Conservation (phyloP, 23 red algal species). For the Gracilaria caudata region DNA sequence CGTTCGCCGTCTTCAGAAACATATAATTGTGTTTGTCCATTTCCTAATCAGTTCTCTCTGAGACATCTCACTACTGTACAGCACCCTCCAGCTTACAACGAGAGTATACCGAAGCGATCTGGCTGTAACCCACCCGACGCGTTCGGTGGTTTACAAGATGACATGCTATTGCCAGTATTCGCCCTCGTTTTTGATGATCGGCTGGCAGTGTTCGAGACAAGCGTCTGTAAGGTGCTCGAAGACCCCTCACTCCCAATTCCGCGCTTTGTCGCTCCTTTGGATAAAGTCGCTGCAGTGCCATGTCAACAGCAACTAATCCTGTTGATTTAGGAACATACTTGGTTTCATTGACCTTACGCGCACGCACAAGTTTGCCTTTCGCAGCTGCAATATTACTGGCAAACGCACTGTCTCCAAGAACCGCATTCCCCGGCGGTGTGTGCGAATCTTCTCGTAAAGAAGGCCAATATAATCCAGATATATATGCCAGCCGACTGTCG, state of each 20-base stretch:
- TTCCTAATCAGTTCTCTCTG: no score
- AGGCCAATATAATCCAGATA: neutral
- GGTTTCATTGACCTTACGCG: conserved; percentile 28
- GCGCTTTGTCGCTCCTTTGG: conserved; percentile 21
- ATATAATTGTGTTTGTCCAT: no score
- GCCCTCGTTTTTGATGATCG: no score
- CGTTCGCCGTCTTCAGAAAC: no score
- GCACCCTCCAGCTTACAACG: no score
- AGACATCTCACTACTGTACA: no score
- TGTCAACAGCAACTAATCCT: conserved; percentile 19
- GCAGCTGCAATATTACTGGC: neutral
- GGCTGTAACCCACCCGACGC: no score
- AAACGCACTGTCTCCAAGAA: neutral
- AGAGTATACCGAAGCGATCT: no score
- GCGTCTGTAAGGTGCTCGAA: neutral
- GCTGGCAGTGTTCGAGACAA: neutral
- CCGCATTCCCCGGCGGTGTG: neutral
- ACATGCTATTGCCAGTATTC: no score
- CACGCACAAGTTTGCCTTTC: conserved; percentile 14
- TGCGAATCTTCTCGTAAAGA: no score
- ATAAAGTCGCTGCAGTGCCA: conserved; percentile 9
- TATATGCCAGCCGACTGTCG: conserved; percentile 29
- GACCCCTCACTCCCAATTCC: conserved; percentile 20
- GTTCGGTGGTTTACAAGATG: no score
- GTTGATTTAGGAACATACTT: conserved; percentile 4